A percentile compares a stretch with the other conserved stretches of the same genome.
These are phyloP conservation scores for Leccinum uliginosum DNA, from an alignment of 768 basidiomycete genomes.

Conservation along the genomic window DNA sequence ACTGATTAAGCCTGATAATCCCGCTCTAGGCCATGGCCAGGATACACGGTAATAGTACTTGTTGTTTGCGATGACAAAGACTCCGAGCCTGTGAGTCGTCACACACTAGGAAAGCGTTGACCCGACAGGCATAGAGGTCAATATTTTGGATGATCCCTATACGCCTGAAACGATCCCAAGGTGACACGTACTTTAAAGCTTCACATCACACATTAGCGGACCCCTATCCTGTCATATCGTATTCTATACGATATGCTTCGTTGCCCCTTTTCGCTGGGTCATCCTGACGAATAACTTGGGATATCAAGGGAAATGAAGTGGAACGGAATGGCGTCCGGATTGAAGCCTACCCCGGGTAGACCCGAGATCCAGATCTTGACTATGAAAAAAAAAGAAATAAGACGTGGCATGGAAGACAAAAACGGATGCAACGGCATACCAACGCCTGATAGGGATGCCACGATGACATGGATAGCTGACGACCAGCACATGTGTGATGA, in stretches of 20 bases:
- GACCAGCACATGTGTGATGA: slow-evolving; percentile 12
- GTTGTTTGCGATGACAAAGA: not conserved
- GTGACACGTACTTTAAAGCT: not conserved
- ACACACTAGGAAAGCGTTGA: not conserved
- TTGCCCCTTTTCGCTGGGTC: slow-evolving; percentile 1
- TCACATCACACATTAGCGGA: not conserved
- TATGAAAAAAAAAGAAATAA: not conserved
- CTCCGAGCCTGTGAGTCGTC: not conserved
- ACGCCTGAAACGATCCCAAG: not conserved
- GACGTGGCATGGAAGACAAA: not conserved
- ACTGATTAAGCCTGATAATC: slow-evolving; percentile 3
- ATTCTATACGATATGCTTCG: not conserved
- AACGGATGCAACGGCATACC: not conserved
- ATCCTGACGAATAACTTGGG: slow-evolving; percentile 8
- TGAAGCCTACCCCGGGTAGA: slow-evolving; percentile 2
- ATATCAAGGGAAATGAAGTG: not conserved
- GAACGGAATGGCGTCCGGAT: not conserved
- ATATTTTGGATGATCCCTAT: not conserved
- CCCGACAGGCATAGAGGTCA: not conserved
- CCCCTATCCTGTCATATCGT: not conserved
- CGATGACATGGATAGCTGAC: not conserved
- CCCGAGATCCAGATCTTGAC: slow-evolving; percentile 16
- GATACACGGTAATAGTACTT: not conserved
- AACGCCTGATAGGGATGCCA: not conserved
- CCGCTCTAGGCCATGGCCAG: not conserved